Conservation (phyloP, 202 grass and related monocot genomes). For the Sporobolus alterniflorus region DNA sequence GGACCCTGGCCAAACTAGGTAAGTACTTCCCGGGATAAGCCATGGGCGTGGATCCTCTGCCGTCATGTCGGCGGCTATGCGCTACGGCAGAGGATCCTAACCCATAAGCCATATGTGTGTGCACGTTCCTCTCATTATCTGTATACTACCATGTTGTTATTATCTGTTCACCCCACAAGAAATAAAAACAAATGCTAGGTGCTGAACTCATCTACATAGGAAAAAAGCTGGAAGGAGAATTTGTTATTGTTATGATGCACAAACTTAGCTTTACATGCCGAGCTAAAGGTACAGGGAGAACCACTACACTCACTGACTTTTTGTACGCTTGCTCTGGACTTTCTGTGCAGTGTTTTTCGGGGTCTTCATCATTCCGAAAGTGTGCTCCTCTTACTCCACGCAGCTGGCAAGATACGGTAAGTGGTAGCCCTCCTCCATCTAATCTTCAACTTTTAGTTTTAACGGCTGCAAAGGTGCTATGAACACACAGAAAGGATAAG, state of each 20-base stretch:
- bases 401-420: slow-evolving; percentile 90
- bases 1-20: slow-evolving; percentile 84
- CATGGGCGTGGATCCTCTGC: too few species aligned
- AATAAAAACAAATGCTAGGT: background rate
- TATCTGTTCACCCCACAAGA: slow-evolving; percentile 32
- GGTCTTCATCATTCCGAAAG: slow-evolving; percentile 89
- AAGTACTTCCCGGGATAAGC: slow-evolving; percentile 33
- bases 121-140: background rate
- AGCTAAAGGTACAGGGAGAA: slow-evolving; percentile 15
- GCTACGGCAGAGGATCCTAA: too few species aligned
- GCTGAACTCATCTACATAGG: background rate
- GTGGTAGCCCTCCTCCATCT: slow-evolving; percentile 23
- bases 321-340: slow-evolving; percentile 12
- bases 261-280: slow-evolving; percentile 1
- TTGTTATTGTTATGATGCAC: background rate
- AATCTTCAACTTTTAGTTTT: background rate
- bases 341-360: slow-evolving; percentile 86
- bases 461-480: background rate
- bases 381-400: slow-evolving; percentile 88
- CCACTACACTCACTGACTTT: slow-evolving; percentile 35
- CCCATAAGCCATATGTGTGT: too few species aligned
- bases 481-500: background rate
- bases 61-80: too few species aligned
- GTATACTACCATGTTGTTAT: background rate
- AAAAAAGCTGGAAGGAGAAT: background rate